phyloP scores from a whole-genome alignment of 2,329 filamentous ascomycete genomes.

The Aureobasidium leucospermi region DNA sequence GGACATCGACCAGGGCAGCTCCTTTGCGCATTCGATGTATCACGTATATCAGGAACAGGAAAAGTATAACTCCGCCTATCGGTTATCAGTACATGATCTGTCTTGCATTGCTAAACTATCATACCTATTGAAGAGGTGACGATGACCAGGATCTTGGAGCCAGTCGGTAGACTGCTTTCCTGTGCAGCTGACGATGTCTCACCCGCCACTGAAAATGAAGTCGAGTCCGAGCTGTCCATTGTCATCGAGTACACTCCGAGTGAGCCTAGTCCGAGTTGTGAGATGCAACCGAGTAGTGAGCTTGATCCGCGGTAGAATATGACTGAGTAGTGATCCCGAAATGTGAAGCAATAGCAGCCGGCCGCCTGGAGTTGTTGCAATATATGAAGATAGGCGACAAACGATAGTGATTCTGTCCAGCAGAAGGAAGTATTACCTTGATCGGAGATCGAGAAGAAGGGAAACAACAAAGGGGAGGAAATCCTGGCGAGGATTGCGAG shows the following conservation, averaged over 20 bases:
- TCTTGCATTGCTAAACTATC: neutral
- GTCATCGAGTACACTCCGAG: neutral
- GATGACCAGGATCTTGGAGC: slow-evolving; percentile 5
- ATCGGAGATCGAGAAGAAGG: neutral
- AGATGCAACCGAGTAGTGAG: too few relatives aligned
- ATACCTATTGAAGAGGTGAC: slow-evolving; percentile 11
- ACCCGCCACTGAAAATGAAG: neutral
- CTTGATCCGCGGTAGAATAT: too few relatives aligned
- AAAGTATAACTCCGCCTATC: slow-evolving; percentile 14
- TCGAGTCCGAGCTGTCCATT: neutral
- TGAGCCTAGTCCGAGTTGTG: too few relatives aligned
- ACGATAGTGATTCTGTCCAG: slow-evolving; percentile 2
- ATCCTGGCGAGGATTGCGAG: neutral
- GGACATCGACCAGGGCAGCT: slow-evolving; percentile 14
- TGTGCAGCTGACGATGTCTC: neutral
- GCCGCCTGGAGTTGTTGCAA: neutral
- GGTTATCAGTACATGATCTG: neutral
- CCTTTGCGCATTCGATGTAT: slow-evolving; percentile 12
- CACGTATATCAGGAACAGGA: slow-evolving; percentile 14
- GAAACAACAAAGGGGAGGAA: neutral
- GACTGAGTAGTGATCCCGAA: neutral
- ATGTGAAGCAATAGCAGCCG: neutral
- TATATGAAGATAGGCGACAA: neutral
- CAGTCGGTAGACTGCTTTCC: neutral
- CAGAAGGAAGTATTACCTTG: slow-evolving; percentile 4